These are phyloP conservation scores for Calocera cornea DNA, from an alignment of 768 basidiomycete genomes.

Conservation along the genomic window DNA sequence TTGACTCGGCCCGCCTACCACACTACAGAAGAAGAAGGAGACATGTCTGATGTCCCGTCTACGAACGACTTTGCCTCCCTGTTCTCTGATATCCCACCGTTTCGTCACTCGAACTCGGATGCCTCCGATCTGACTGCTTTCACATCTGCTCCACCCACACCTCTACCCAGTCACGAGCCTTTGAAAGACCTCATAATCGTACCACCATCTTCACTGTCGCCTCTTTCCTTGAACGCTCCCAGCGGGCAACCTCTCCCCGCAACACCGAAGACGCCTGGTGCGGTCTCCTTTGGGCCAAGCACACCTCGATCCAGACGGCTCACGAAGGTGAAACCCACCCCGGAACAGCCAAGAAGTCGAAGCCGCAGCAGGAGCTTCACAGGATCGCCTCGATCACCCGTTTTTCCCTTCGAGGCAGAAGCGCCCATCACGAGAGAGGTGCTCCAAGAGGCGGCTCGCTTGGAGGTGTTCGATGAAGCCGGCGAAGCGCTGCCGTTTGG, in stretches of 20 bases:
- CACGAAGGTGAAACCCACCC: neutral
- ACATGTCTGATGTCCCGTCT: neutral
- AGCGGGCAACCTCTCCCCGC: neutral
- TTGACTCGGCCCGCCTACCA: neutral
- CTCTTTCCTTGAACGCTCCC: neutral
- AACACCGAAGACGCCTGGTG: neutral
- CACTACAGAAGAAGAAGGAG: neutral
- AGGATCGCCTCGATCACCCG: neutral
- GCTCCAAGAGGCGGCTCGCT: constrained; percentile 18
- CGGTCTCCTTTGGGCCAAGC: neutral
- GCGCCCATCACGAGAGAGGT: neutral
- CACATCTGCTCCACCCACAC: neutral
- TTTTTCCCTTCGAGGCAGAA: neutral
- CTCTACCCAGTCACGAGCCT: neutral
- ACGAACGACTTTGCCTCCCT: neutral
- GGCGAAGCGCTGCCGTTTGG: constrained; percentile 42
- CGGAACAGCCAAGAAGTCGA: neutral
- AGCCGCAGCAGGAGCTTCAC: neutral
- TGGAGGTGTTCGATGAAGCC: constrained; percentile 33
- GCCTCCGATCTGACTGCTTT: neutral
- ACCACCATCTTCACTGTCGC: neutral
- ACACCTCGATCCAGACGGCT: neutral
- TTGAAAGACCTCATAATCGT: neutral
- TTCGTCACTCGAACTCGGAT: neutral
- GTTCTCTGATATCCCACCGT: neutral